Percentiles rank a stretch among this genome's conserved stretches.
phyloP scores from a whole-genome alignment of 2,329 filamentous ascomycete species.

The Colletotrichum simmondsii region DNA sequence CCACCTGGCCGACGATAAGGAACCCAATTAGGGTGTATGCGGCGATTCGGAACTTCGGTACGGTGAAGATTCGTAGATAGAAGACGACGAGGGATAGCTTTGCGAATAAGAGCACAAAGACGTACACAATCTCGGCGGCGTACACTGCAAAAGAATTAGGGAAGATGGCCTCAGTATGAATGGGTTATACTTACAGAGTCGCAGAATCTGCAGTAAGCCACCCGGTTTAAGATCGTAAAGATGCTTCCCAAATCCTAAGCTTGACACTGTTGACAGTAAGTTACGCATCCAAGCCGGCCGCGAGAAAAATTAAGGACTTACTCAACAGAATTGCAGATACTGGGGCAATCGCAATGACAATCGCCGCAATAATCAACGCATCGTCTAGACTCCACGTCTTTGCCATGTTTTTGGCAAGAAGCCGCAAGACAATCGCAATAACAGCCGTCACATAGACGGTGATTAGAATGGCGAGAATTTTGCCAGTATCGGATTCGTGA shows the following conservation, averaged over 20 bases:
- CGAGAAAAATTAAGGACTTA: background rate
- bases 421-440: slow-evolving; percentile 5
- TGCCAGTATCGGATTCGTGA: slow-evolving; percentile 21
- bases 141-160: slow-evolving; percentile 31
- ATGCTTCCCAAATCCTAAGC: slow-evolving; percentile 29
- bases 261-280: slow-evolving; percentile 15
- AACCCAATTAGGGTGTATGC: slow-evolving; percentile 40
- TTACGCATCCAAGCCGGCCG: no score
- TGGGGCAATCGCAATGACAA: slow-evolving; percentile 21
- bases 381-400: slow-evolving; percentile 27
- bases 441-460: slow-evolving; percentile 5
- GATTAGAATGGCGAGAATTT: slow-evolving; percentile 18
- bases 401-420: slow-evolving; percentile 14
- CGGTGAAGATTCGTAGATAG: slow-evolving; percentile 44
- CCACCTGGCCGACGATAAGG: slow-evolving; percentile 38
- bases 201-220: no score
- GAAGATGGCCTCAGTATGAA: no score
- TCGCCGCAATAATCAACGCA: slow-evolving; percentile 13
- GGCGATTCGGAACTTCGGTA: slow-evolving; percentile 38
- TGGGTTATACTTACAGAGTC: no score
- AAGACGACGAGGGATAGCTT: slow-evolving; percentile 46
- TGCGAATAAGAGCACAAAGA: slow-evolving; percentile 40
- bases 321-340: slow-evolving; percentile 22
- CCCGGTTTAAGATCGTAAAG: no score
- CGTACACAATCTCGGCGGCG: slow-evolving; percentile 42